These are phyloP conservation scores for Lagenaria siceraria DNA, from an alignment of 306 rosid genomes.

Conservation along the genomic window DNA sequence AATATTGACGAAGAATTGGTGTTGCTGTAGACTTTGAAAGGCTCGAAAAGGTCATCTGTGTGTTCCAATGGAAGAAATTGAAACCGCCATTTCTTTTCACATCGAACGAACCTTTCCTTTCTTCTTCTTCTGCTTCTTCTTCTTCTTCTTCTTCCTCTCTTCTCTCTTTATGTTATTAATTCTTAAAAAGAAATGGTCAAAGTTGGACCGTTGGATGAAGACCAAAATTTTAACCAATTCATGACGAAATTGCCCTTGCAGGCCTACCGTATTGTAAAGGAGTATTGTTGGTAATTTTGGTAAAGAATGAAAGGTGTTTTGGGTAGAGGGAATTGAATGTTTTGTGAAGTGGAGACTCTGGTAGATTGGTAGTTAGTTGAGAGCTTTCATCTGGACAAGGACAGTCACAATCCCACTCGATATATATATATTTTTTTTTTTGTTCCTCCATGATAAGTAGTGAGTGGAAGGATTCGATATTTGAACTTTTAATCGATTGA, in stretches of 20 bases:
- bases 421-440: no score
- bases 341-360: background rate
- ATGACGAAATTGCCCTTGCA: background rate
- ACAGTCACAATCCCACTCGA: no score
- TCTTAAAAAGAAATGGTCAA: constrained; percentile 28
- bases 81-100: constrained; percentile 16
- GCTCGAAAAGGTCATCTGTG: constrained; percentile 27
- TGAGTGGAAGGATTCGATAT: no score
- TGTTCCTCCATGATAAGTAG: no score
- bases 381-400: background rate
- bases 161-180: background rate
- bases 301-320: background rate
- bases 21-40: constrained; percentile 24
- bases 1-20: background rate
- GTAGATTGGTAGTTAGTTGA: background rate
- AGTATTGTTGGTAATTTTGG: background rate
- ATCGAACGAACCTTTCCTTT: no score
- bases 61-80: constrained; percentile 9
- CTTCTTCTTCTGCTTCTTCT: no score
- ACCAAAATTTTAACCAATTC: background rate
- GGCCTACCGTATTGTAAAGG: background rate
- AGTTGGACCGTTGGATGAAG: constrained; percentile 50
- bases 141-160: background rate
- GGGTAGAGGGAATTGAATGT: background rate
- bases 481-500: no score